Evolutionary conservation across 306 rosid genomes (phyloP), one percentile per base, ranked within the genome.

Genomic region (Gleditsia sinensis): DNA sequence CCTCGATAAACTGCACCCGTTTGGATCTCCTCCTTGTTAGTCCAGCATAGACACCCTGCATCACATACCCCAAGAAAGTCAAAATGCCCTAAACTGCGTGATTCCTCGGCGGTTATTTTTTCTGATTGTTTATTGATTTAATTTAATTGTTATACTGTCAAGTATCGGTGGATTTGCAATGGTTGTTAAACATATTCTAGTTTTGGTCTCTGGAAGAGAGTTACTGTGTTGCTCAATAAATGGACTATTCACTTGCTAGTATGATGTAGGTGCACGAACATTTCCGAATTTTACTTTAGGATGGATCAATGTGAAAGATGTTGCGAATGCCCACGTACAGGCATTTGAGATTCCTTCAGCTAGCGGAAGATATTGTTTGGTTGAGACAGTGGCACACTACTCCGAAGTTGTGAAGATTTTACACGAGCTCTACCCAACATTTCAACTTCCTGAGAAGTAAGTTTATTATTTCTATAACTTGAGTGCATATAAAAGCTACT

Each of bases 361-460:
- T 36, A 61, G 13, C 19, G 67, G 67, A 10, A 61, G 67, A 19
- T 61, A 61, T 61, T 61, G 67, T 61, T 36, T 61, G 67, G 48
- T 61, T 61, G 67, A 61, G 48, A 36, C n/a, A 12, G 67, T 61
- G 11, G 67, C 48, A 17, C 67, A 61, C 28, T 61, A 61, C 2
- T 28, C 67, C 3, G 67, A 61, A 34, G 48, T 61, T 10, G 48
- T 61, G 17, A 34, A 61, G 67, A 61, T 61, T 36, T 36, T 61
- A 40, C 46, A 20, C 20, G 48, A 34, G 2, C 12, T 61, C 9
- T 61, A 61, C 48, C 67, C 67, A 17, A 34, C 17, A 12, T 61
- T 34, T 9, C 9, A 9, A 61, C 46, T 61, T 61, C 46, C 67
- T 34, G 27, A 34, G 28, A 91, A 83, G 97, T 89, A 81, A 85